Percentiles rank a stretch among this genome's conserved stretches.
phyloP scores from a whole-genome alignment of 192 early-diverging fungal species.

The Coemansia sp. region DNA sequence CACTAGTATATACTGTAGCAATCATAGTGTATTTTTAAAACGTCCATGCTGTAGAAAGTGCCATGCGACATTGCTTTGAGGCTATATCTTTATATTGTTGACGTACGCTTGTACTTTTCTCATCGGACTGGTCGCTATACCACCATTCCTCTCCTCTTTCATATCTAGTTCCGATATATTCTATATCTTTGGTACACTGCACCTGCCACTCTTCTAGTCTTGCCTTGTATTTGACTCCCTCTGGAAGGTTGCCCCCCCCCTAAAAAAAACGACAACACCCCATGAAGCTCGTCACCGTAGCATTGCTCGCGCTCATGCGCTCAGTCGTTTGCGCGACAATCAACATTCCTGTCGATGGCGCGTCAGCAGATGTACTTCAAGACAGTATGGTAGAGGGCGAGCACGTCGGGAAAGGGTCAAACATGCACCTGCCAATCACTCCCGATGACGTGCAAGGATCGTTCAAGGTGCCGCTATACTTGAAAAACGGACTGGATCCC shows the following conservation, averaged over 20 bases:
- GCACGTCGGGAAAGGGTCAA: conserved; percentile 22
- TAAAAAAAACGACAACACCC: not conserved
- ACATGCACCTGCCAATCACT: conserved; percentile 23
- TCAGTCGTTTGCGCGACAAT: conserved; percentile 17
- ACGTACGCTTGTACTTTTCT: not conserved
- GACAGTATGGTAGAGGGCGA: conserved; percentile 19
- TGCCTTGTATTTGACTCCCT: not conserved
- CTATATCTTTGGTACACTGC: not conserved
- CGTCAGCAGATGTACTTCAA: not conserved
- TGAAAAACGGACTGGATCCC: conserved; percentile 51
- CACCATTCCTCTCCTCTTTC: not conserved
- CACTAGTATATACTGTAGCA: not conserved
- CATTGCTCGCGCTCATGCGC: conserved; percentile 24
- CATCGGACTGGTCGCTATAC: not conserved
- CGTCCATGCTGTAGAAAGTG: not conserved
- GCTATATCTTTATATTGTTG: not conserved
- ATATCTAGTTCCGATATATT: not conserved
- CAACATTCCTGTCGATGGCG: conserved; percentile 13
- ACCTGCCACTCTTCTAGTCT: not conserved
- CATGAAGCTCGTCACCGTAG: conserved; percentile 22
- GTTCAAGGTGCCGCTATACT: conserved; percentile 44
- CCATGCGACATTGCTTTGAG: not conserved
- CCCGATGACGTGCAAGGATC: conserved; percentile 19
- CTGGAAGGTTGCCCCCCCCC: not conserved
- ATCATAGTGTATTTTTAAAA: not conserved